Evolutionary conservation across 805 yeast species (phyloP), one percentile per base, ranked within the genome.

Genomic region (Grigorovia jiainica): DNA sequence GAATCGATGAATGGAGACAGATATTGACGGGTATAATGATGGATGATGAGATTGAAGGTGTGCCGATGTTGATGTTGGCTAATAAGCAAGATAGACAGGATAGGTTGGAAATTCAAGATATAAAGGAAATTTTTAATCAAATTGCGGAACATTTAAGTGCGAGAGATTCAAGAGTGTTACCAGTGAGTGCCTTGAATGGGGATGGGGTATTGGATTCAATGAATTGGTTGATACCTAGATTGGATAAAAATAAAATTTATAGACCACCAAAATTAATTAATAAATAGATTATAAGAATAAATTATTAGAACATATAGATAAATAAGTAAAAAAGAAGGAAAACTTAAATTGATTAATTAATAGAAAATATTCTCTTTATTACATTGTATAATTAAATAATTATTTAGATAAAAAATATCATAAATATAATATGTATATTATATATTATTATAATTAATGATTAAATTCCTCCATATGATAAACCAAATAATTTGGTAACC

Each of bases 401-500:
- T n/a, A n/a, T n/a, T n/a, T n/a, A n/a, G n/a, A n/a, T n/a, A n/a
- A n/a, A n/a, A n/a, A n/a, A n/a, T n/a, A n/a, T n/a, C n/a, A n/a
- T n/a, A n/a, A n/a, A n/a, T n/a, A n/a, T n/a, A n/a, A n/a, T n/a
- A n/a, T n/a, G n/a, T n/a, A n/a, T n/a, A n/a, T n/a, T n/a, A n/a
- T n/a, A n/a, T n/a, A 8, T 20, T 16, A 35, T 34, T 13, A 24
- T 21, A 18, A 10, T 6, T 27, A 11, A 7, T 8, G n/a, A 38
- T 18, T 38, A 19, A 17, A 79, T 60, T 90, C 97, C 58, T 90
- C 86, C 66, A 76, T 82, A 55, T 90, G 98, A 63, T 76, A 90
- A 21, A 92, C 97, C 57, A 90, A 66, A 63, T 92, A 92, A 64
- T 92, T 87, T 42, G 97, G 98, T 57, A 92, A 72, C 5, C 99